Base-by-base conservation (phyloP, 75 land plant genomes). In the Picea sitchensis region DNA sequence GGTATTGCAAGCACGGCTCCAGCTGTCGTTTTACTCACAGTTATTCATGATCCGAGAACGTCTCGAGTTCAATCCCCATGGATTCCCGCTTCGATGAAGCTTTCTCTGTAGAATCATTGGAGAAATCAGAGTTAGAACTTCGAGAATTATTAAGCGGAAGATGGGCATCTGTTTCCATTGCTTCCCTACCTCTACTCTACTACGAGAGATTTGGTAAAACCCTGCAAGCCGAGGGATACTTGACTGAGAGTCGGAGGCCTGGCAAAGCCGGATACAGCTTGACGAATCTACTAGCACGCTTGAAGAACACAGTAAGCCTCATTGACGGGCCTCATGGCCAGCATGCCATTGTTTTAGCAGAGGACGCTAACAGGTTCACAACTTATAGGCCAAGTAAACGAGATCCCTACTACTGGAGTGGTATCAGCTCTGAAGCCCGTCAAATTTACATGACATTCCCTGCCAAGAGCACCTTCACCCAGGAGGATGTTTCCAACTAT, bases 321-420 rank as follows among this genome's bases (percentile, higher is more conserved):
- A 89, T 97, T 61, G 98, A 97, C 58, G 86, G 95, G 98, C 98
- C 99, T 74, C 99, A 97, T 84, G 99, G 99, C 32, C 99, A 97
- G 81, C 99, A 97, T 85, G 84, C 94, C 30, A 90, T 97, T 1
- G 92, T 97, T 41, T 85, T 97, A 77, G 93, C 93, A 3, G 98
- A 97, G 83, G 99, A 97, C 88, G 92, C 93, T 31, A 26, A 26
- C 26, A 26, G 26, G 26, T 81, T 36, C 38, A 36, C 38, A 36
- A 36, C 93, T 84, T 98, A 96, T 80, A 87, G 99, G 14, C 97
- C 94, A 84, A 98, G 99, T 4, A 92, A 94, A 69, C 38, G 38
- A 2, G 38, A 36, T 36, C 38, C 38, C 38, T 36, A 36, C 38
- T 3, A 3, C 38, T 36, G 2, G 38, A 36, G 38, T 3, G 38